phyloP scores from a whole-genome alignment of 2,329 filamentous ascomycete species.

The Epicoccum nigrum region DNA sequence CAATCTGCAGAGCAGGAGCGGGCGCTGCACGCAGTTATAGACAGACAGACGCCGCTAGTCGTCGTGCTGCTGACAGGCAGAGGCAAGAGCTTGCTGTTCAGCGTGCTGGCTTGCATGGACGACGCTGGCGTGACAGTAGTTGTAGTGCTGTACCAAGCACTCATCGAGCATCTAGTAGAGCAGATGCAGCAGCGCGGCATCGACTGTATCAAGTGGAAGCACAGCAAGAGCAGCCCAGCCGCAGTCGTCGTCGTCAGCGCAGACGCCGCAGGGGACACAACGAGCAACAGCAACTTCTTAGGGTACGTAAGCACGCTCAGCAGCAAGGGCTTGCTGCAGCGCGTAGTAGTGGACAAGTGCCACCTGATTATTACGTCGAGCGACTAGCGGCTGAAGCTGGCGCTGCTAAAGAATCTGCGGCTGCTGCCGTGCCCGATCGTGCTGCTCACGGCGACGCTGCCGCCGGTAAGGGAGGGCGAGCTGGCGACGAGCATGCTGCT shows the following conservation, averaged over 20 bases:
- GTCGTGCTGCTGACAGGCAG: conserved; percentile 14
- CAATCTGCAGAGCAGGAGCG: conserved; percentile 17
- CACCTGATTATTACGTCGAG: not conserved
- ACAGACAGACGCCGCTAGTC: conserved; percentile 24
- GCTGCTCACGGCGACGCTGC: not conserved
- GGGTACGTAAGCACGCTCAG: not conserved
- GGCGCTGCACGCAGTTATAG: conserved; percentile 19
- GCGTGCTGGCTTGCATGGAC: conserved; percentile 7
- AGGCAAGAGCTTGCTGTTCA: conserved; percentile 37
- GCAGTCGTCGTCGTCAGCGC: not conserved
- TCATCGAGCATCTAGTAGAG: conserved; percentile 19
- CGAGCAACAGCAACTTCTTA: not conserved
- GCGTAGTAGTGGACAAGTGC: not conserved
- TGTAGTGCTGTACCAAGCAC: conserved; percentile 23
- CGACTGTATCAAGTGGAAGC: conserved; percentile 8
- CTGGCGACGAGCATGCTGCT: not conserved
- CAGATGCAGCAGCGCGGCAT: not conserved
- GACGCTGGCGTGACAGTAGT: conserved; percentile 22
- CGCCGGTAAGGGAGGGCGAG: not conserved
- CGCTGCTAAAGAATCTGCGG: not conserved
- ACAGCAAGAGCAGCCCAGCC: conserved; percentile 16
- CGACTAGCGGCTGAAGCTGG: not conserved
- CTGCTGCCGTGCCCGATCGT: not conserved
- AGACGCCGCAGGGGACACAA: not conserved
- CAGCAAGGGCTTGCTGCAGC: not conserved